These are phyloP conservation scores for Coniochaeta sp. DNA, from an alignment of 2,329 filamentous ascomycete species.

Conservation along the genomic window DNA sequence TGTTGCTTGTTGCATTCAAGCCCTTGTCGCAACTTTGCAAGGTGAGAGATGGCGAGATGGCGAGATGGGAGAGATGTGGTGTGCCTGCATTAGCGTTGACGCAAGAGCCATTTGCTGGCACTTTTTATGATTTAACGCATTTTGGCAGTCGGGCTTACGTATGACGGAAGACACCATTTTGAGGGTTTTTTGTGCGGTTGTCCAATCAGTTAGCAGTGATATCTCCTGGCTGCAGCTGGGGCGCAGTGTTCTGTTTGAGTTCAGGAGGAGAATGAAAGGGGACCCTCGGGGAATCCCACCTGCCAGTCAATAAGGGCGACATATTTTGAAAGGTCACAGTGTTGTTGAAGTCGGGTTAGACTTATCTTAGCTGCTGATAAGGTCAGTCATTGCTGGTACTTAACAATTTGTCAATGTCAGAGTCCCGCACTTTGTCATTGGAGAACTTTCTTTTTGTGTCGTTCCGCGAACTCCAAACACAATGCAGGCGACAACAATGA, in stretches of 20 bases:
- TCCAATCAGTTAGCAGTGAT: neutral
- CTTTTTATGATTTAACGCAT: neutral
- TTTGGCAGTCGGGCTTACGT: neutral
- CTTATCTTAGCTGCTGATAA: conserved; percentile 1
- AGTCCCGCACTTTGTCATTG: neutral
- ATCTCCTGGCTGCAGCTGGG: neutral
- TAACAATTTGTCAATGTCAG: neutral
- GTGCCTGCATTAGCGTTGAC: neutral
- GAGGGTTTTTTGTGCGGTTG: neutral
- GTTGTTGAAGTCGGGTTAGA: neutral
- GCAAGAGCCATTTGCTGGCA: neutral
- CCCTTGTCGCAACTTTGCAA: too few relatives aligned
- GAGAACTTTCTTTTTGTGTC: too few relatives aligned
- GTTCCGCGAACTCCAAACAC: too few relatives aligned
- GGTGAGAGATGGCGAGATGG: neutral
- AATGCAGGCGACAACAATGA: too few relatives aligned
- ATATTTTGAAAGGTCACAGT: too few relatives aligned
- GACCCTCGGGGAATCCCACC: neutral
- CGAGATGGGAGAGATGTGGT: neutral
- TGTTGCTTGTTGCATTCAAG: too few relatives aligned
- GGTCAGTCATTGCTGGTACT: neutral
- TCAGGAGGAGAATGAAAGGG: neutral
- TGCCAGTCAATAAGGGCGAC: too few relatives aligned
- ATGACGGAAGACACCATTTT: neutral
- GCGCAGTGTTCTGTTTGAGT: neutral